Evolutionary conservation across 768 basidiomycete species (phyloP).

Genomic region (Cystofilobasidium capitatum): DNA sequence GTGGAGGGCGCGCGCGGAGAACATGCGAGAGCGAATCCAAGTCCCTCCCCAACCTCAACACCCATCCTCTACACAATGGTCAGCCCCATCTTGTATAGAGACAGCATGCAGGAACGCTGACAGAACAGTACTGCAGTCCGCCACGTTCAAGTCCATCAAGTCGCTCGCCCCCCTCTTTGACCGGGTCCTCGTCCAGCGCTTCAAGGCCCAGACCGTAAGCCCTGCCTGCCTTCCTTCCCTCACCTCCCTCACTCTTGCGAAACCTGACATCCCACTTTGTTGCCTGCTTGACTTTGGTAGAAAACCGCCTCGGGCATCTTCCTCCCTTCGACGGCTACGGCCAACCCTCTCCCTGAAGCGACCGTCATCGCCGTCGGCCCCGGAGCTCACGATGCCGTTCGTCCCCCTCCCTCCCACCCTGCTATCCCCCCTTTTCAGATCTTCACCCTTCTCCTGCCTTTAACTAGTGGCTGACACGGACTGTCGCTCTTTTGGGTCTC

Average conservation of each 20-base stretch:
- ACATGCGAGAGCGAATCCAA: neutral
- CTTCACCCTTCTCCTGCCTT: neutral
- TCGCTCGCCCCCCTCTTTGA: slow-evolving; percentile 82
- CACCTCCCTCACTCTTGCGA: neutral
- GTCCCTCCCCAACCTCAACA: neutral
- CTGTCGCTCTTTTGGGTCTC: neutral
- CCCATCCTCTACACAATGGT: too few species aligned
- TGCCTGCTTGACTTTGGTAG: slow-evolving; percentile 42
- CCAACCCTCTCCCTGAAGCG: slow-evolving; percentile 82
- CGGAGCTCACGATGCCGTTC: slow-evolving; percentile 68
- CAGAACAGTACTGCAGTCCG: slow-evolving; percentile 50
- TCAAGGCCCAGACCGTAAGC: slow-evolving; percentile 88
- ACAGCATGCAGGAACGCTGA: too few species aligned
- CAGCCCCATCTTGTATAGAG: too few species aligned
- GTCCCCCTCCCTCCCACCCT: neutral
- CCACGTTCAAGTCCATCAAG: slow-evolving; percentile 92
- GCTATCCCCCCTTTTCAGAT: neutral
- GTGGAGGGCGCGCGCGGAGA: neutral
- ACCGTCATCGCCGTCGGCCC: slow-evolving; percentile 94
- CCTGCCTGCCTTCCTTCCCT: neutral
- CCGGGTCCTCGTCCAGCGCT: slow-evolving; percentile 92
- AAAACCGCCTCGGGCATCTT: slow-evolving; percentile 98
- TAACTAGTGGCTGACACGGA: neutral
- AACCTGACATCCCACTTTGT: neutral
- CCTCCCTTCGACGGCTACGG: slow-evolving; percentile 82